Evolutionary conservation across 306 rosid genomes (phyloP), one percentile per base, ranked within the genome.

Genomic region (Astragalus glycyphyllos): DNA sequence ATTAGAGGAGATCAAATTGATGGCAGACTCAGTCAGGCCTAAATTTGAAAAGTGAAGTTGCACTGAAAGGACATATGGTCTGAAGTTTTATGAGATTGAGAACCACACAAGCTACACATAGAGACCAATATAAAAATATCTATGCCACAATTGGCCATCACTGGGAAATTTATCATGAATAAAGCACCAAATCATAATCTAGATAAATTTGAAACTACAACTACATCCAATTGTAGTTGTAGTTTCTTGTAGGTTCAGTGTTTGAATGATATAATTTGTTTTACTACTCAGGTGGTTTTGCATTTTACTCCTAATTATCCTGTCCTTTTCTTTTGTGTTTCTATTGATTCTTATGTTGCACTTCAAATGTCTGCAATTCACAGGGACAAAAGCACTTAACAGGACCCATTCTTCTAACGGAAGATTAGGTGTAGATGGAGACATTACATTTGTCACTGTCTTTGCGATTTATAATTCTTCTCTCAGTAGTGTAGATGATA

Each of bases 331-430:
- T 45, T 11, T 64, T 38, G 47, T 5, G 62, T 65, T 37, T 60
- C 11, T 4, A 15, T 31, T 37, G 37, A 51, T 67, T 62, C 69
- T 61, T 50, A 13, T 49, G 23, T 29, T 56, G 59, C 53, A 51
- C 78, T 81, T 75, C 58, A 34, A 15, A 42, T 38, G 23, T 64
- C 77, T 11, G 7, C 5, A 59, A 60, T 45, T 46, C 48, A 51
- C 92, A 90, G 98, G 98, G 64, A 80, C 84, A 59, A 89, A 79
- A 73, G 92, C 98, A 61, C 92, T 94, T 47, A 90, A 89, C 73
- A 77, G 58, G 74, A 88, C 89, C 74, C 81, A 72, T 35, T 49
- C 70, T 41, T 67, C 90, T 48, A 64, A 73, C 29, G 44, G 66
- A 20, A 58, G 78, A 69, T 72, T 76, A 40, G 56, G 29, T 61